Conservation (phyloP, 352 stramenopile genomes). For the Halophytophthora batemanensis region DNA sequence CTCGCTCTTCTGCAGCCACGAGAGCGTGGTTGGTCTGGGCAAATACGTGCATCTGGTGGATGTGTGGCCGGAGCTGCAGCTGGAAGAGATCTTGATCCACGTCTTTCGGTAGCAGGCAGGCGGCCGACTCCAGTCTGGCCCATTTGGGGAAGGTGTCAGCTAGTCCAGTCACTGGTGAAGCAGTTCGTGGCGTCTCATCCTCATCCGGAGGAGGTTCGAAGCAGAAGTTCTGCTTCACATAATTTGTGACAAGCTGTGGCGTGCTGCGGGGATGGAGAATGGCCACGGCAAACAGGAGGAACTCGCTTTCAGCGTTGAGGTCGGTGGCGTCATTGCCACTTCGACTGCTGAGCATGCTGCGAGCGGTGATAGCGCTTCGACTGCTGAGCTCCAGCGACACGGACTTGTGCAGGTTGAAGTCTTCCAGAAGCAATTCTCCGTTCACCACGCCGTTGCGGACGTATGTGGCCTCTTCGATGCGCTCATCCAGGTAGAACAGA, state of each 20-base stretch:
- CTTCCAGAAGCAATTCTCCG: slow-evolving; percentile 59
- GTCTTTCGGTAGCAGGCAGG: slow-evolving; percentile 35
- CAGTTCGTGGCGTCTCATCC: slow-evolving; percentile 23
- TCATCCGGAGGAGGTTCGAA: slow-evolving; percentile 27
- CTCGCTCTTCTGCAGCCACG: slow-evolving; percentile 37
- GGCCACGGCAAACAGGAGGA: slow-evolving; percentile 68
- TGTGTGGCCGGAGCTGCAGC: slow-evolving; percentile 46
- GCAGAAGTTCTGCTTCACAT: slow-evolving; percentile 73
- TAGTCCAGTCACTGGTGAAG: slow-evolving; percentile 11
- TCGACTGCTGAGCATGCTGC: slow-evolving; percentile 2
- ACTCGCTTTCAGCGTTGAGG: slow-evolving; percentile 26
- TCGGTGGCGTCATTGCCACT: slow-evolving; percentile 1
- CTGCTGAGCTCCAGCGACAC: slow-evolving; percentile 2
- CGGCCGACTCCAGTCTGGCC: slow-evolving; percentile 22
- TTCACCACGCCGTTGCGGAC: slow-evolving; percentile 60
- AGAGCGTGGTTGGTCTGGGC: slow-evolving; percentile 33
- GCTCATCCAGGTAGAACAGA: slow-evolving; percentile 71
- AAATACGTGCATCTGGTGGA: slow-evolving; percentile 56
- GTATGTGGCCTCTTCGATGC: slow-evolving; percentile 56
- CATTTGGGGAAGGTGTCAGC: slow-evolving; percentile 14
- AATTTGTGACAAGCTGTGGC: slow-evolving; percentile 56
- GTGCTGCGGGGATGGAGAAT: slow-evolving; percentile 56
- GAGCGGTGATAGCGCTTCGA: background rate
- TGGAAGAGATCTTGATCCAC: slow-evolving; percentile 58
- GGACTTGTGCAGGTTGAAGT: slow-evolving; percentile 54